These are phyloP conservation scores for Cladosporium colombiae DNA, from an alignment of 2,329 filamentous ascomycete species.

Conservation along the genomic window DNA sequence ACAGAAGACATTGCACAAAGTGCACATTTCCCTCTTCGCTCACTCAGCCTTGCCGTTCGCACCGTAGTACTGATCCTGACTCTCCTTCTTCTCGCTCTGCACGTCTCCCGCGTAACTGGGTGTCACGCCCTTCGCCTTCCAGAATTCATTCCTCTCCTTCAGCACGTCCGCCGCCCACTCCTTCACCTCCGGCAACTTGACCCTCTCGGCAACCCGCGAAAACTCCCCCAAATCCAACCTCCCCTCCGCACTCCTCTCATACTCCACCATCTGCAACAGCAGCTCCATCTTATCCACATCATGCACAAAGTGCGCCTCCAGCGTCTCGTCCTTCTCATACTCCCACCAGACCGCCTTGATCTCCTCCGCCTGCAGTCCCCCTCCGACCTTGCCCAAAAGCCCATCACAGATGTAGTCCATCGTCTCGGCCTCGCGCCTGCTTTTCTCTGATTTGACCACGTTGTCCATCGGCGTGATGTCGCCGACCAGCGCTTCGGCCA, in stretches of 20 bases:
- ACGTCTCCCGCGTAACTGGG: constrained; percentile 30
- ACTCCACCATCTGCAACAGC: constrained; percentile 92
- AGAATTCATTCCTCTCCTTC: constrained; percentile 72
- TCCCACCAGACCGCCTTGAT: constrained; percentile 87
- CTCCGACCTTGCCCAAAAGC: constrained; percentile 73
- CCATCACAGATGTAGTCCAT: constrained; percentile 85
- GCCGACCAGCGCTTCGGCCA: constrained; percentile 92
- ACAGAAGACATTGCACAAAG: background rate
- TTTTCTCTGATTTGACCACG: constrained; percentile 85
- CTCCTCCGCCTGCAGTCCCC: constrained; percentile 67
- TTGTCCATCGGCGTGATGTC: constrained; percentile 94
- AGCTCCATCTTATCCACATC: constrained; percentile 98
- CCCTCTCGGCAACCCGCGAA: constrained; percentile 70
- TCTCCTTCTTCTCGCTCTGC: constrained; percentile 31
- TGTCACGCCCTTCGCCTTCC: constrained; percentile 50
- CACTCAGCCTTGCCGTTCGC: constrained; percentile 18
- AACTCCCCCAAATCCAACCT: constrained; percentile 83
- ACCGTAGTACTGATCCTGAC: constrained; percentile 41
- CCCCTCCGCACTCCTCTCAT: constrained; percentile 72
- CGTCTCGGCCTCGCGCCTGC: constrained; percentile 77
- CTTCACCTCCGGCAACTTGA: constrained; percentile 75
- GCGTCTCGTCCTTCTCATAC: constrained; percentile 84
- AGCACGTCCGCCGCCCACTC: constrained; percentile 77
- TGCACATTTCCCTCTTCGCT: background rate
- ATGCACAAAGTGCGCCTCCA: constrained; percentile 87